phyloP scores from a whole-genome alignment of 225 moss, liverwort and hornwort genomes.

The Lunularia cruciata region DNA sequence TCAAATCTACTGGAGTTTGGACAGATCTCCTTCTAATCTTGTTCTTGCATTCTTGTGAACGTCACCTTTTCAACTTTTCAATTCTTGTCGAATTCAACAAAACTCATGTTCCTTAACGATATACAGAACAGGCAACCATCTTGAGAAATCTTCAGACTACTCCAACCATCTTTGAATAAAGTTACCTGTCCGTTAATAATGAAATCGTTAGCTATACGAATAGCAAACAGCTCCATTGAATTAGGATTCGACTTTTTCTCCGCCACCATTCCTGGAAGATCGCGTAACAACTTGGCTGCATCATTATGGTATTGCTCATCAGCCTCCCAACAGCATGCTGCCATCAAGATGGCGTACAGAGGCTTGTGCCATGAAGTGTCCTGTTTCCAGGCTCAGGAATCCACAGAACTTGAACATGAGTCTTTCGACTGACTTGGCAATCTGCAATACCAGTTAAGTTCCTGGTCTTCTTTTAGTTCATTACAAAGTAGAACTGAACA shows the following conservation, averaged over 20 bases:
- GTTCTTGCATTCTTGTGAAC: no score
- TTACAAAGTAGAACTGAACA: background rate
- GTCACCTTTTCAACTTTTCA: no score
- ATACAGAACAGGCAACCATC: no score
- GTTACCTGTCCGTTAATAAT: conserved; percentile 57
- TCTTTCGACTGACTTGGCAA: background rate
- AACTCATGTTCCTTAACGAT: no score
- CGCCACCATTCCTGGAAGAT: conserved; percentile 59
- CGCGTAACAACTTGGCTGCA: conserved; percentile 56
- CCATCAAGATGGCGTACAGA: conserved; percentile 64
- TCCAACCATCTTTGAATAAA: no score
- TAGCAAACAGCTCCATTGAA: conserved; percentile 72
- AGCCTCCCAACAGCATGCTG: conserved; percentile 84
- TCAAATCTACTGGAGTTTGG: no score
- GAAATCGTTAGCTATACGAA: conserved; percentile 61
- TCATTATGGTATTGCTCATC: conserved; percentile 63
- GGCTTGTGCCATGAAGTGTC: conserved; percentile 75
- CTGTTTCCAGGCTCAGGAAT: conserved; percentile 38
- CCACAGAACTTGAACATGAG: background rate
- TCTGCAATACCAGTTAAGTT: background rate
- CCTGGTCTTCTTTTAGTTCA: no score
- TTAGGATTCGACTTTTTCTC: conserved; percentile 58
- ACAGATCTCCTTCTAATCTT: no score
- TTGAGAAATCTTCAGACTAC: no score
- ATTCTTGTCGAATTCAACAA: no score